Conservation (phyloP, 176 grass and related monocot species). For the Microstegium vimineum region DNA sequence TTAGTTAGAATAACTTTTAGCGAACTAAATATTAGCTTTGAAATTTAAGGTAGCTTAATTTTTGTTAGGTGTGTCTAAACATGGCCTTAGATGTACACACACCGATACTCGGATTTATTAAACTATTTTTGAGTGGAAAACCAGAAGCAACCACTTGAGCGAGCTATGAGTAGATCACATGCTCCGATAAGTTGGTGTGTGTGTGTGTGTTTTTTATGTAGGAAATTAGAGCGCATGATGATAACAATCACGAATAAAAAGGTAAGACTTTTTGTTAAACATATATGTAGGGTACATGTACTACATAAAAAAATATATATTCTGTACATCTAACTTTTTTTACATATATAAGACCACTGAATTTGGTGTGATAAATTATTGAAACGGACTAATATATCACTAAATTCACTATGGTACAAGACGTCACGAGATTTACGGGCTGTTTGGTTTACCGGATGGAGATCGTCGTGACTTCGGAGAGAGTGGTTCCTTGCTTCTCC, state of each 20-base stretch:
- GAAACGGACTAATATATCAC: not conserved
- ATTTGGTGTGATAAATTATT: not conserved
- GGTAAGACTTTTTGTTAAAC: not conserved
- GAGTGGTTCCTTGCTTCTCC: too few relatives aligned
- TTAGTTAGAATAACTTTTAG: too few relatives aligned
- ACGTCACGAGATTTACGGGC: not conserved
- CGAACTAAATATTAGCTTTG: too few relatives aligned
- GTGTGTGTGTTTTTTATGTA: not conserved
- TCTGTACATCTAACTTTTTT: not conserved
- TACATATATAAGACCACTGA: not conserved
- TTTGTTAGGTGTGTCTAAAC: too few relatives aligned
- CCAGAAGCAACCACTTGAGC: not conserved
- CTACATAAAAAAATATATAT: too few relatives aligned
- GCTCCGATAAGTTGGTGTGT: not conserved
- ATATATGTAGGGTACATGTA: too few relatives aligned
- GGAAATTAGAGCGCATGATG: not conserved
- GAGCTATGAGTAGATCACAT: not conserved
- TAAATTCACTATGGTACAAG: not conserved
- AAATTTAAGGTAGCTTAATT: too few relatives aligned
- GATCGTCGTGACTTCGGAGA: too few relatives aligned
- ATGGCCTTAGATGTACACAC: not conserved
- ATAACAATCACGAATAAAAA: not conserved
- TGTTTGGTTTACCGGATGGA: too few relatives aligned
- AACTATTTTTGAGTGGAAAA: not conserved
- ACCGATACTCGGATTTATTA: not conserved